Percentiles rank a stretch among this genome's conserved stretches.
These are phyloP conservation scores for Hydnomerulius pinastri DNA, from an alignment of 768 basidiomycete species.

Conservation along the genomic window DNA sequence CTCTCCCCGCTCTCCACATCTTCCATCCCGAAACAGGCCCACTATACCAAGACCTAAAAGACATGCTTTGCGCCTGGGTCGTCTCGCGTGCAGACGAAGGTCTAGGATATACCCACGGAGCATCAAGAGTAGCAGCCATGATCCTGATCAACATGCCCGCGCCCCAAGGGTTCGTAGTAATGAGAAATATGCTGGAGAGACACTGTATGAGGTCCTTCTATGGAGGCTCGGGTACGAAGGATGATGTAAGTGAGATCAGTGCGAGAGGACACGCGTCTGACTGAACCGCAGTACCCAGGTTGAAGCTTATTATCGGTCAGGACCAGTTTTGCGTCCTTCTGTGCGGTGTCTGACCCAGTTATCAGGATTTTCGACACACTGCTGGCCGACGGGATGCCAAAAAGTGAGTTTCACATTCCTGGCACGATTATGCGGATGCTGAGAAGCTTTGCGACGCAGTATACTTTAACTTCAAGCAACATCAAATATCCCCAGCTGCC, in stretches of 20 bases:
- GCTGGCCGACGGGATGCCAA: slow-evolving; percentile 91
- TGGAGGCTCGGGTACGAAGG: slow-evolving; percentile 65
- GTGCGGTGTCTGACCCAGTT: slow-evolving; percentile 13
- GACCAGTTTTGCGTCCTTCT: background rate
- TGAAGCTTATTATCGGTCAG: slow-evolving; percentile 87
- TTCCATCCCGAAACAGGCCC: slow-evolving; percentile 79
- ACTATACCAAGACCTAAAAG: slow-evolving; percentile 77
- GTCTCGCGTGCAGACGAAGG: slow-evolving; percentile 84
- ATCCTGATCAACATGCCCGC: slow-evolving; percentile 79
- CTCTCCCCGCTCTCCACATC: slow-evolving; percentile 77
- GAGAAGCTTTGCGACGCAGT: slow-evolving; percentile 44
- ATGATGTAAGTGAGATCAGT: slow-evolving; percentile 63
- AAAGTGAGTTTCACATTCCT: slow-evolving; percentile 53
- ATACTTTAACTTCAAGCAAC: slow-evolving; percentile 94
- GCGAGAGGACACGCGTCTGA: slow-evolving; percentile 26
- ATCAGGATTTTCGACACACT: slow-evolving; percentile 88
- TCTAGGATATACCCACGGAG: slow-evolving; percentile 69
- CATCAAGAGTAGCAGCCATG: slow-evolving; percentile 82
- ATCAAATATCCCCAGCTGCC: slow-evolving; percentile 83
- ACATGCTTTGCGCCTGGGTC: slow-evolving; percentile 86
- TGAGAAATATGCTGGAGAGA: slow-evolving; percentile 84
- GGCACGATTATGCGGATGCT: background rate
- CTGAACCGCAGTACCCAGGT: slow-evolving; percentile 50
- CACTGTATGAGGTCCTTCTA: slow-evolving; percentile 87
- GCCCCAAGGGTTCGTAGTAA: slow-evolving; percentile 73